Evolutionary conservation across 2,329 filamentous ascomycete species (phyloP).

Genomic region (Colletotrichum echinochloae): DNA sequence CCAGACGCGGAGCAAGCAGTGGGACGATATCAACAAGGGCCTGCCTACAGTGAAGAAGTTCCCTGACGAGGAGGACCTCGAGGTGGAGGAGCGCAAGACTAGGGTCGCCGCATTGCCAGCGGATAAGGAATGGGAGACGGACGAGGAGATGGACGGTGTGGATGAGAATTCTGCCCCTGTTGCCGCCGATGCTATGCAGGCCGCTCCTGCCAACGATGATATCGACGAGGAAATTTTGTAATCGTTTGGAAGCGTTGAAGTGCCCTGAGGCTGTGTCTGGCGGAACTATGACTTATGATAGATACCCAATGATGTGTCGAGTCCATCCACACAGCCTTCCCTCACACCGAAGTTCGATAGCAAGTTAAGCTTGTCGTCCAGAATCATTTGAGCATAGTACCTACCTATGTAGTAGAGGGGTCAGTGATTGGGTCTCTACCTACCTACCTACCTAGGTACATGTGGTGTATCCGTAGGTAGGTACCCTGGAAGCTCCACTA

Average conservation of each 20-base stretch:
- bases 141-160: slow-evolving; percentile 52
- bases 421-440: too few relatives aligned
- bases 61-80: slow-evolving; percentile 43
- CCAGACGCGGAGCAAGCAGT: slow-evolving; percentile 63
- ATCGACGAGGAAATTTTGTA: slow-evolving; percentile 41
- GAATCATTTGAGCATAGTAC: not conserved
- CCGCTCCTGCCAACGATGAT: slow-evolving; percentile 24
- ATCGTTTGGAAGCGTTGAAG: slow-evolving; percentile 5
- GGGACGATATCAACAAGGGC: slow-evolving; percentile 69
- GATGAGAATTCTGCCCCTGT: slow-evolving; percentile 22
- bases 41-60: slow-evolving; percentile 24
- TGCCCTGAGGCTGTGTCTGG: slow-evolving; percentile 23
- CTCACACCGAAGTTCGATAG: not conserved
- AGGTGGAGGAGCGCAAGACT: slow-evolving; percentile 42
- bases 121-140: slow-evolving; percentile 47
- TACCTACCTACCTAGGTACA: too few relatives aligned
- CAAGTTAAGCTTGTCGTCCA: not conserved
- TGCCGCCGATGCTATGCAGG: not conserved
- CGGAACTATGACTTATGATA: slow-evolving; percentile 40
- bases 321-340: not conserved
- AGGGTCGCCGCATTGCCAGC: slow-evolving; percentile 42
- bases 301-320: slow-evolving; percentile 36
- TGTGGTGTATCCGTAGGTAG: not conserved
- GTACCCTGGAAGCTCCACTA: slow-evolving; percentile 8
- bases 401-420: too few relatives aligned